phyloP scores from a whole-genome alignment of 345 rosid genomes.

The Excoecaria cochinchinensis region DNA sequence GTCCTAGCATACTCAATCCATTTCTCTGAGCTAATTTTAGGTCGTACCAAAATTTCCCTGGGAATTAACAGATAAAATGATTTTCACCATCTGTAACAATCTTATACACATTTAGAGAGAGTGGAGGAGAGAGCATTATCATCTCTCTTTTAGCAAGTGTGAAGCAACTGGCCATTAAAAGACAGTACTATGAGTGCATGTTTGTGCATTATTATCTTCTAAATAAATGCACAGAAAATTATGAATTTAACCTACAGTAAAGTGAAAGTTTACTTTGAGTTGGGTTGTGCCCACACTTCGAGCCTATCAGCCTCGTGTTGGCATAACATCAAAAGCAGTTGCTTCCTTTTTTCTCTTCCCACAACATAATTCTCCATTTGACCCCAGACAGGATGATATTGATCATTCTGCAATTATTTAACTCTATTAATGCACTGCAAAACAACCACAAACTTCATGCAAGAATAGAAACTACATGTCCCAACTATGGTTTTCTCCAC shows the following conservation, averaged over 20 bases:
- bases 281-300: conserved; percentile 98
- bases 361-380: conserved; percentile 74
- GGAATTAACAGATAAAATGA: conserved; percentile 28
- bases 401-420: conserved; percentile 54
- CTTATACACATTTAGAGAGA: neutral
- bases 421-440: conserved; percentile 22
- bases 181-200: neutral
- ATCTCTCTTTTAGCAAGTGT: neutral
- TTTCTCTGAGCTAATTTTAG: conserved; percentile 73
- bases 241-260: neutral
- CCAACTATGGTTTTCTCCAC: conserved; percentile 2
- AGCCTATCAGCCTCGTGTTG: conserved; percentile 99
- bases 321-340: conserved; percentile 90
- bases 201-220: neutral
- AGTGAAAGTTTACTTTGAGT: conserved; percentile 59
- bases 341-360: conserved; percentile 87
- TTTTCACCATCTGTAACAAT: conserved; percentile 8
- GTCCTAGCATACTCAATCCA: conserved; percentile 85
- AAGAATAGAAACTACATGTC: neutral
- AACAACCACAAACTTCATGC: neutral
- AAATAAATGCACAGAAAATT: neutral
- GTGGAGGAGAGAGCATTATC: neutral
- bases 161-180: neutral
- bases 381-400: conserved; percentile 94
- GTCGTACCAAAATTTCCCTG: conserved; percentile 67